phyloP scores from a whole-genome alignment of 2,329 filamentous ascomycete genomes.

The Stenocarpella maydis region DNA sequence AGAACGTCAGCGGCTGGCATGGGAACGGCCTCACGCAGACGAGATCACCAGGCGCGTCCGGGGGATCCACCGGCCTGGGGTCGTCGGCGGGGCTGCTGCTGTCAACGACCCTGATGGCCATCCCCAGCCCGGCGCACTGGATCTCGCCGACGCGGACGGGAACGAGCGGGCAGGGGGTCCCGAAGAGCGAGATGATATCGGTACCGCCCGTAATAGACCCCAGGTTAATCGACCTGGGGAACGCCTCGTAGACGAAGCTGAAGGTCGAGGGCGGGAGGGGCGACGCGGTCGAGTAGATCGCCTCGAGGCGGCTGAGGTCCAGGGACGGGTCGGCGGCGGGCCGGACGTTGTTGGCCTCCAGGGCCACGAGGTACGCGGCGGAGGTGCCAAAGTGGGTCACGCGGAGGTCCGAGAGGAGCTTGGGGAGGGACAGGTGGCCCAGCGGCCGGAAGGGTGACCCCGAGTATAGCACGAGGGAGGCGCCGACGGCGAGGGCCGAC shows the following conservation, averaged over 20 bases:
- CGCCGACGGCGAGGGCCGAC: constrained; percentile 82
- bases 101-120: constrained; percentile 74
- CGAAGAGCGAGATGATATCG: constrained; percentile 95
- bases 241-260: constrained; percentile 84
- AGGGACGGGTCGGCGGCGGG: constrained; percentile 63
- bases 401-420: constrained; percentile 78
- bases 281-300: constrained; percentile 94
- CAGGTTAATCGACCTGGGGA: constrained; percentile 82
- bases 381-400: constrained; percentile 96
- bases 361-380: constrained; percentile 88
- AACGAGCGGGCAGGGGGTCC: constrained; percentile 79
- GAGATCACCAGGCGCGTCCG: constrained; percentile 82
- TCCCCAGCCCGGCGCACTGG: constrained; percentile 79
- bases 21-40: constrained; percentile 89
- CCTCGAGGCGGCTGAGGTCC: constrained; percentile 72
- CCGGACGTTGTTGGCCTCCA: constrained; percentile 79
- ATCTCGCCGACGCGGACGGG: constrained; percentile 79
- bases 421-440: constrained; percentile 82
- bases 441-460: constrained; percentile 88
- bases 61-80: constrained; percentile 51
- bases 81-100: constrained; percentile 62
- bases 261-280: constrained; percentile 94
- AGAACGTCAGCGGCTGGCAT: constrained; percentile 91
- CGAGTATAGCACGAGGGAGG: constrained; percentile 87
- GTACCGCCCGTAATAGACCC: constrained; percentile 95